A percentile compares a stretch with the other conserved stretches of the same genome.
These are phyloP conservation scores for Dentipellis sp. DNA, from an alignment of 768 basidiomycete genomes.

Conservation along the genomic window DNA sequence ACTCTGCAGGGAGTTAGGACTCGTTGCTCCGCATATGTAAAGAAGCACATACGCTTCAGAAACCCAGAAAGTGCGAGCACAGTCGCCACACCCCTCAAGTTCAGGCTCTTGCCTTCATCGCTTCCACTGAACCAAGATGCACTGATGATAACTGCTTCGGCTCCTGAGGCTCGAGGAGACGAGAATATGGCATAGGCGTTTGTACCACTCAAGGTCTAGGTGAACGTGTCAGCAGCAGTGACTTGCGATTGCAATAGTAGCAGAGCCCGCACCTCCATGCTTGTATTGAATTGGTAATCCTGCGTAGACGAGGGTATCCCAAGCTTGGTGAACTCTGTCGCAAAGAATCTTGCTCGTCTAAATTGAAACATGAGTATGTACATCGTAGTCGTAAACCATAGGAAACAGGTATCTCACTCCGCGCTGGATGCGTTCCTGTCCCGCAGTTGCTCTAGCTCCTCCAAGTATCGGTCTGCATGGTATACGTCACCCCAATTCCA, in stretches of 20 bases:
- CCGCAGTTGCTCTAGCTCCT: constrained; percentile 52
- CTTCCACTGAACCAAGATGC: constrained; percentile 80
- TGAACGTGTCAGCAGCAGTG: constrained; percentile 2
- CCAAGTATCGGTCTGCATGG: constrained; percentile 73
- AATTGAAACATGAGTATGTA: constrained; percentile 1
- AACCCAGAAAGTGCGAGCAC: constrained; percentile 79
- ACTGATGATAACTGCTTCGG: constrained; percentile 85
- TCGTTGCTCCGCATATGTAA: neutral
- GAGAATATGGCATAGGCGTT: constrained; percentile 79
- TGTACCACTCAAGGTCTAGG: constrained; percentile 48
- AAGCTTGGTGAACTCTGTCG: constrained; percentile 57
- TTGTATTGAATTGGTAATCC: constrained; percentile 48
- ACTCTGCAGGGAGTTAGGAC: constrained; percentile 34
- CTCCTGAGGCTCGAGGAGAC: constrained; percentile 87
- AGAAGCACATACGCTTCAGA: constrained; percentile 54
- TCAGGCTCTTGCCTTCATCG: constrained; percentile 38
- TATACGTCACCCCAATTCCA: constrained; percentile 92
- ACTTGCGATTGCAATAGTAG: neutral
- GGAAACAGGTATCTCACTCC: constrained; percentile 44
- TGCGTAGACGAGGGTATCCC: constrained; percentile 70
- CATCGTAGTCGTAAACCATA: neutral
- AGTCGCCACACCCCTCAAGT: constrained; percentile 81
- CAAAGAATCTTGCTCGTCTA: constrained; percentile 60
- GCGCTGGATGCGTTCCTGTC: constrained; percentile 56
- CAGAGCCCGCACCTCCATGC: constrained; percentile 36